Percentiles rank a stretch among this genome's conserved stretches.
These are phyloP conservation scores for Hypericum androsaemum DNA, from an alignment of 345 rosid genomes.

Conservation along the genomic window DNA sequence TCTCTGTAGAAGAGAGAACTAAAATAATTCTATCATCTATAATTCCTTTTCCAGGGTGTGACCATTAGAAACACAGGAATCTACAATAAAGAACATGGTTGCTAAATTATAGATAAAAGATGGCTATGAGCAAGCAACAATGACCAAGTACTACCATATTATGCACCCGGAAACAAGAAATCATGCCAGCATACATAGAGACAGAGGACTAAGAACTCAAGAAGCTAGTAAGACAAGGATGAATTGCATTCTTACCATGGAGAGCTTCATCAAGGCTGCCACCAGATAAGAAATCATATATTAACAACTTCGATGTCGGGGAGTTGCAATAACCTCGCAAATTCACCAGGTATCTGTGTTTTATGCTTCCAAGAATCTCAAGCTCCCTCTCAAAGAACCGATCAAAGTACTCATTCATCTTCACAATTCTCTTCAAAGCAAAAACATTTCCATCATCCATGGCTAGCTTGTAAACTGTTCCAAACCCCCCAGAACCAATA, in stretches of 20 bases:
- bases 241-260: constrained; percentile 46
- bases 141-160: too few relatives aligned
- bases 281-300: constrained; percentile 88
- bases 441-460: constrained; percentile 96
- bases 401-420: constrained; percentile 85
- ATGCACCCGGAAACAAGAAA: too few relatives aligned
- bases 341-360: constrained; percentile 89
- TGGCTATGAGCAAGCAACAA: too few relatives aligned
- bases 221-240: too few relatives aligned
- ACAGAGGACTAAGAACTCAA: too few relatives aligned
- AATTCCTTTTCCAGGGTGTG: too few relatives aligned
- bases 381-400: constrained; percentile 97
- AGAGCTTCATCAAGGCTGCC: constrained; percentile 97
- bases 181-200: neutral
- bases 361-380: constrained; percentile 96
- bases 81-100: too few relatives aligned
- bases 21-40: constrained; percentile 5
- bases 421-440: constrained; percentile 80
- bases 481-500: constrained; percentile 93
- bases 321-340: constrained; percentile 96
- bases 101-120: too few relatives aligned
- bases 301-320: constrained; percentile 73
- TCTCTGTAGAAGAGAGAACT: constrained; percentile 40
- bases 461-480: constrained; percentile 83
- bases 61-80: too few relatives aligned